Evolutionary conservation across 2,329 filamentous ascomycete species (phyloP).

Genomic region (Penicillium palitans): DNA sequence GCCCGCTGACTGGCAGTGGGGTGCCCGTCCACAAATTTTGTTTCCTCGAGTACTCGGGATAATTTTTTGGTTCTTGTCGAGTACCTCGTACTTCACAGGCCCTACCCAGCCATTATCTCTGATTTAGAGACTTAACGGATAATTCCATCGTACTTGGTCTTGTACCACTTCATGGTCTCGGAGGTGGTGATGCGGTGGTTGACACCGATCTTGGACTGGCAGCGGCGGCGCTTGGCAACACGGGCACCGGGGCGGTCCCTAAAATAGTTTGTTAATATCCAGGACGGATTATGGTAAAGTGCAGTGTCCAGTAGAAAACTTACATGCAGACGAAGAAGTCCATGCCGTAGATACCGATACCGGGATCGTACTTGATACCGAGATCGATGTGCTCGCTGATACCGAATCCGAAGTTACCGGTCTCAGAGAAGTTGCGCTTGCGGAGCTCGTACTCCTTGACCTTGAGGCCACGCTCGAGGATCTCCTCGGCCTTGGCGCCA

Average conservation of each 20-base stretch:
- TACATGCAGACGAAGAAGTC: constrained; percentile 99
- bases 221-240: constrained; percentile 90
- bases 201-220: constrained; percentile 80
- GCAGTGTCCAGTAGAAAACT: constrained; percentile 37
- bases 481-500: constrained; percentile 99
- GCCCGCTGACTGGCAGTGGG: constrained; percentile 20
- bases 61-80: constrained; percentile 32
- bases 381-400: constrained; percentile 99
- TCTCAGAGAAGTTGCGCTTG: constrained; percentile 99
- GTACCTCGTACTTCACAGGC: constrained; percentile 35
- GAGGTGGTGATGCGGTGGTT: constrained; percentile 89
- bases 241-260: constrained; percentile 96
- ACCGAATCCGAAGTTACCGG: constrained; percentile 99
- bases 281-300: too few relatives aligned
- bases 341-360: constrained; percentile 99
- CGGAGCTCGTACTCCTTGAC: constrained; percentile 99
- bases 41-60: constrained; percentile 25
- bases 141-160: constrained; percentile 95
- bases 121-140: constrained; percentile 72
- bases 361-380: constrained; percentile 99
- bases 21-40: constrained; percentile 24
- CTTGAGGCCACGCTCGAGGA: constrained; percentile 99
- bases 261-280: constrained; percentile 16
- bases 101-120: constrained; percentile 9
- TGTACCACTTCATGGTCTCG: constrained; percentile 98